phyloP scores from a whole-genome alignment of 805 yeast species.

The Lachancea mirantina region DNA sequence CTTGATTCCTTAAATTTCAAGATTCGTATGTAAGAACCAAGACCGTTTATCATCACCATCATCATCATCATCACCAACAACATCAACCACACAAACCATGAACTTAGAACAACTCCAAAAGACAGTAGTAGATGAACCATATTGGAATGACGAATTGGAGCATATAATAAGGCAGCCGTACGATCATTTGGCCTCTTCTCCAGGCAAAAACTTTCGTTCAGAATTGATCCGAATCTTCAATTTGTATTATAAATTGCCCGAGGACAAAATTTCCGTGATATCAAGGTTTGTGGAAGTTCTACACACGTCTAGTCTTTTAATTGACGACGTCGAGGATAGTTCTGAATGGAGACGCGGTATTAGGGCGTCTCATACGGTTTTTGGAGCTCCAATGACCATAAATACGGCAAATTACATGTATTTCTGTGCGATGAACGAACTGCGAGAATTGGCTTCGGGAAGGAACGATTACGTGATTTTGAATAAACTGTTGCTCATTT shows the following conservation, averaged over 20 bases:
- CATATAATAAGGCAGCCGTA: constrained; percentile 36
- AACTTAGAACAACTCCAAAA: constrained; percentile 1
- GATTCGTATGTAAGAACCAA: background rate
- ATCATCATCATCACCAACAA: too few species aligned
- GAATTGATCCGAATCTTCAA: constrained; percentile 48
- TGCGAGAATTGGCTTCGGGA: constrained; percentile 30
- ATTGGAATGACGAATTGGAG: constrained; percentile 5
- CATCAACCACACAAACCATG: too few species aligned
- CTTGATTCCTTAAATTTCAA: background rate
- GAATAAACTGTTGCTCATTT: constrained; percentile 34
- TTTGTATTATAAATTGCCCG: constrained; percentile 39
- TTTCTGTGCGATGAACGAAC: constrained; percentile 56
- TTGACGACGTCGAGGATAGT: constrained; percentile 86
- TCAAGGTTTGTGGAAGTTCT: constrained; percentile 47
- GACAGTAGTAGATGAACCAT: constrained; percentile 2
- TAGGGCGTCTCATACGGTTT: constrained; percentile 72
- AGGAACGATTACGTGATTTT: constrained; percentile 14
- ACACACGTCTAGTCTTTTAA: constrained; percentile 59
- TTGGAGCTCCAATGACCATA: constrained; percentile 72
- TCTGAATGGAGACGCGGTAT: constrained; percentile 66
- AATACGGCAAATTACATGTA: constrained; percentile 81
- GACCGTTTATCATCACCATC: too few species aligned
- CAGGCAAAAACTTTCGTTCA: constrained; percentile 52
- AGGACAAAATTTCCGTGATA: constrained; percentile 33
- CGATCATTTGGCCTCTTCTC: constrained; percentile 39